A percentile compares a stretch with the other conserved stretches of the same genome.
Conservation (phyloP, 164 flowering plant species). For the Malania oleifera region DNA sequence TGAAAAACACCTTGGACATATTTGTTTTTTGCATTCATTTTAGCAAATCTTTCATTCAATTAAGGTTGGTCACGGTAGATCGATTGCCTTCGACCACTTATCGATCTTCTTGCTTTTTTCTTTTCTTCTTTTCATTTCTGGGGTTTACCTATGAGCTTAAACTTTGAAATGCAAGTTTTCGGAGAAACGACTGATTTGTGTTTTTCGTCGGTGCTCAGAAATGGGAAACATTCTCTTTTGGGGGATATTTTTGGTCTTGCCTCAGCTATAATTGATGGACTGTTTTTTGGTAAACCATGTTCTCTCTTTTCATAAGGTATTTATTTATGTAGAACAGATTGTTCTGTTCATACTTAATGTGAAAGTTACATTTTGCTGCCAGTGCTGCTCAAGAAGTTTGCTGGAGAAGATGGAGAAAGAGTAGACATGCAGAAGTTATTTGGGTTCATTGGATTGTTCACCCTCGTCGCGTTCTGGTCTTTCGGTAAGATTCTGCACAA, state of each 20-base stretch:
- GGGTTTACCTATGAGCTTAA: no score
- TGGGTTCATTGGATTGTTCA: neutral
- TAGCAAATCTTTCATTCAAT: no score
- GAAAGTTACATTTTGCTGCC: no score
- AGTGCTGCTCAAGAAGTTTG: neutral
- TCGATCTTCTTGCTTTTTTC: no score
- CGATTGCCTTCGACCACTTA: no score
- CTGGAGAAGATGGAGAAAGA: neutral
- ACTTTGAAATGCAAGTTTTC: no score
- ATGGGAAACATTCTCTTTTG: neutral
- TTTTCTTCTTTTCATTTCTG: no score
- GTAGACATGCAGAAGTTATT: slow-evolving; percentile 1
- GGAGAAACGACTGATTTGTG: no score
- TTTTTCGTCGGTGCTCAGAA: neutral
- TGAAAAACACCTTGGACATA: neutral
- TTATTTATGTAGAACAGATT: no score
- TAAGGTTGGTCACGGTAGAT: no score
- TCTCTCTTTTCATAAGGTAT: neutral
- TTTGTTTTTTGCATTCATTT: no score
- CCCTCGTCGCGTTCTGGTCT: neutral
- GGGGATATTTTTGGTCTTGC: neutral
- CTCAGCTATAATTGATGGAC: neutral
- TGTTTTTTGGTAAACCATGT: neutral
- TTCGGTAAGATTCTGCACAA: neutral
- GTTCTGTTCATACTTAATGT: no score